A percentile compares a stretch with the other conserved stretches of the same genome.
Evolutionary conservation across 176 grass and related monocot genomes (phyloP).

Genomic region (Aegilops sharonensis): DNA sequence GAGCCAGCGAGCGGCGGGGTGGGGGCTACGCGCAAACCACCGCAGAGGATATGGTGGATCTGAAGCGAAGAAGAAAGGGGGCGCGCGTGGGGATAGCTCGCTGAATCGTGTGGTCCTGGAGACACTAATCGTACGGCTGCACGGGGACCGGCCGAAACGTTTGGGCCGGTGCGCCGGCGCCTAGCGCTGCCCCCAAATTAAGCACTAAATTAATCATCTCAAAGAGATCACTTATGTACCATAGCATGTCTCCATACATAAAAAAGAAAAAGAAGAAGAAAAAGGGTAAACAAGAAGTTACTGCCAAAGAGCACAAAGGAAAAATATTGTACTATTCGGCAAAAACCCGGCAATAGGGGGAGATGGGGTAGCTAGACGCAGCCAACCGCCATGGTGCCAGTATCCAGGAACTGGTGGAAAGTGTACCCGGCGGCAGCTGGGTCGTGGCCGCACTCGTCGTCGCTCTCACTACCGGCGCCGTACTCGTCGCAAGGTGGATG

Average conservation of each 20-base stretch:
- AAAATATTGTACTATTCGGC: not conserved
- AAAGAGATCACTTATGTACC: conserved; percentile 17
- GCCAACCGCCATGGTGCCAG: conserved; percentile 29
- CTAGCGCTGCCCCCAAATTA: no score
- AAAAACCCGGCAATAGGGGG: conserved; percentile 16
- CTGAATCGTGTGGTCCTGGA: no score
- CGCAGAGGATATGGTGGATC: no score
- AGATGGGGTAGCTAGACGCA: conserved; percentile 20
- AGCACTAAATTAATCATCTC: not conserved
- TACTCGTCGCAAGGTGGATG: conserved; percentile 24
- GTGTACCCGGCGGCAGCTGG: not conserved
- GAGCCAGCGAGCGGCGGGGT: no score
- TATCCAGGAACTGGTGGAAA: conserved; percentile 58
- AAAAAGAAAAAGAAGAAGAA: not conserved
- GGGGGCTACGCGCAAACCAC: no score
- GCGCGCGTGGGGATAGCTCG: no score
- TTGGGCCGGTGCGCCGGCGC: no score
- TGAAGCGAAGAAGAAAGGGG: no score
- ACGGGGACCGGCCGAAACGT: no score
- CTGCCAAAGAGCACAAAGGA: not conserved
- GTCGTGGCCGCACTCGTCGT: conserved; percentile 22
- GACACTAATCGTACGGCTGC: no score
- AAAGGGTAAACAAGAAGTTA: not conserved
- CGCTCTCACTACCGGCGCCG: not conserved
- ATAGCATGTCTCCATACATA: conserved; percentile 20